Evolutionary conservation across 2,329 filamentous ascomycete genomes (phyloP).

Genomic region (Fusarium humuli): DNA sequence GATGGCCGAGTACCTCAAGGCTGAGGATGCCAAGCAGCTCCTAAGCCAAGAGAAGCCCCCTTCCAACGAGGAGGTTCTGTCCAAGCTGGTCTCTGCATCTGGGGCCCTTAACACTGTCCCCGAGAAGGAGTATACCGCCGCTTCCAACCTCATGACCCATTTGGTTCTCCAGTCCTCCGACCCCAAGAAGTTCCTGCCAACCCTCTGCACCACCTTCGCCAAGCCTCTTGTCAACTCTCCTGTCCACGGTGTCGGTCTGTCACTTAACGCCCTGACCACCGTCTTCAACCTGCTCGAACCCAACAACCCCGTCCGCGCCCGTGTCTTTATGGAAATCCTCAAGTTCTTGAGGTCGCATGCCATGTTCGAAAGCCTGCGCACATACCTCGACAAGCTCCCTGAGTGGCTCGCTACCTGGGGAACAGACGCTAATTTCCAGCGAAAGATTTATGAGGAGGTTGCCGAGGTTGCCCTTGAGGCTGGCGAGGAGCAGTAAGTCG

Average conservation of each 20-base stretch:
- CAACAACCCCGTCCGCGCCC: slow-evolving; percentile 82
- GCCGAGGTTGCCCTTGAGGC: slow-evolving; percentile 83
- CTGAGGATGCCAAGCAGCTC: slow-evolving; percentile 80
- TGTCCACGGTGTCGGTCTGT: slow-evolving; percentile 84
- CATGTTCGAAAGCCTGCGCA: slow-evolving; percentile 85
- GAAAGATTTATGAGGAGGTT: slow-evolving; percentile 85
- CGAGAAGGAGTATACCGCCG: slow-evolving; percentile 96
- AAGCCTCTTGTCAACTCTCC: slow-evolving; percentile 89
- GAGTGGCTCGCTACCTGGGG: slow-evolving; percentile 87
- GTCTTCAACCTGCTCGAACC: slow-evolving; percentile 93
- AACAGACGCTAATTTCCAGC: slow-evolving; percentile 81
- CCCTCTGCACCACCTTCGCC: slow-evolving; percentile 88
- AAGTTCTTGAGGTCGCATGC: slow-evolving; percentile 80
- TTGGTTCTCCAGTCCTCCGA: slow-evolving; percentile 88
- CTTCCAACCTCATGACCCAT: slow-evolving; percentile 97
- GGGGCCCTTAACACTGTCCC: slow-evolving; percentile 82
- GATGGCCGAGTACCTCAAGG: slow-evolving; percentile 93
- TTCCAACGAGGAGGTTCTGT: slow-evolving; percentile 83
- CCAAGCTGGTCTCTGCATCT: slow-evolving; percentile 88
- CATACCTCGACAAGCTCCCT: slow-evolving; percentile 85
- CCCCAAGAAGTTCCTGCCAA: slow-evolving; percentile 85
- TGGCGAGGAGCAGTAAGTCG: slow-evolving; percentile 78
- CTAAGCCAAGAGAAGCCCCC: slow-evolving; percentile 76
- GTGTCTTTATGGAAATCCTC: slow-evolving; percentile 90
- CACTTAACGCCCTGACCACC: slow-evolving; percentile 90